phyloP scores from a whole-genome alignment of 805 yeast species.

The Candida hispaniensis region DNA sequence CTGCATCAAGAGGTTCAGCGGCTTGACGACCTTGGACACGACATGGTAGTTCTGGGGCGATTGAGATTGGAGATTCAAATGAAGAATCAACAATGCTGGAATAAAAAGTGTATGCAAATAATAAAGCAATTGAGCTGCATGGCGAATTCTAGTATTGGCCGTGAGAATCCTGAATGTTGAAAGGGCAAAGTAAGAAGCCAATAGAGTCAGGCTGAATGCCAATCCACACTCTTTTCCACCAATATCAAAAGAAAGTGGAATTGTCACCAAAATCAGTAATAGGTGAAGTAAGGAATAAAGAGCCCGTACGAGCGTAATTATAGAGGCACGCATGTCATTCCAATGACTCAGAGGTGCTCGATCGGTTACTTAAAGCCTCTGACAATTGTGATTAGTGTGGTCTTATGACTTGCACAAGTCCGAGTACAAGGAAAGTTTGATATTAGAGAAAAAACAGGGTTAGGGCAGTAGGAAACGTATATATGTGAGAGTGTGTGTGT shows the following conservation, averaged over 20 bases:
- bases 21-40: conserved; percentile 34
- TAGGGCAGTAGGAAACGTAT: no score
- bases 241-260: conserved; percentile 87
- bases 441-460: no score
- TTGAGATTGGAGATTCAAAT: conserved; percentile 20
- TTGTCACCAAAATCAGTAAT: conserved; percentile 59
- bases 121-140: conserved; percentile 38
- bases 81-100: conserved; percentile 66
- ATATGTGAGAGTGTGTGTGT: no score
- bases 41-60: no score
- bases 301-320: conserved; percentile 12
- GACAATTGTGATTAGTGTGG: no score
- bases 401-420: no score
- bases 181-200: conserved; percentile 55
- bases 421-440: no score
- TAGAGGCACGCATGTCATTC: no score
- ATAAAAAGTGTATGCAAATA: conserved; percentile 73
- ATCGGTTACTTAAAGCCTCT: no score
- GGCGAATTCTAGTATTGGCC: conserved; percentile 31
- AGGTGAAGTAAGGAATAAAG: conserved; percentile 39
- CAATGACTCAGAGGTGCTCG: no score
- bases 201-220: conserved; percentile 65
- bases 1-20: conserved; percentile 63
- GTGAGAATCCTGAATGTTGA: conserved; percentile 58
- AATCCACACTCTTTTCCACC: conserved; percentile 89